phyloP scores from a whole-genome alignment of 768 basidiomycete species.

The Ramaria rubella region DNA sequence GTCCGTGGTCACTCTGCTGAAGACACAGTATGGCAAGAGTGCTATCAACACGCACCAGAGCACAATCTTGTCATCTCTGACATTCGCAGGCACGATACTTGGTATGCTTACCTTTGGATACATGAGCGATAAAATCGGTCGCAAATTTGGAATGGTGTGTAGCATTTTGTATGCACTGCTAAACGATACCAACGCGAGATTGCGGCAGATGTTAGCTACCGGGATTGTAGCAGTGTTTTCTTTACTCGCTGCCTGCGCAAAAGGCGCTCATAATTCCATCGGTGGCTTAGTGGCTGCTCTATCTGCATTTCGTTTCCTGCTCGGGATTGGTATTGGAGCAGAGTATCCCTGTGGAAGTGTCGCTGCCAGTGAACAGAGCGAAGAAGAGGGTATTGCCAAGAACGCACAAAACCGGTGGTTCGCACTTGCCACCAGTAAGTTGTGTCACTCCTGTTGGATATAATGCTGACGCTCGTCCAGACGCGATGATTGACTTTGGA shows the following conservation, averaged over 20 bases:
- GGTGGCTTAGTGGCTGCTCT: constrained; percentile 72
- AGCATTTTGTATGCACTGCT: not conserved
- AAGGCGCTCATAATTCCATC: constrained; percentile 69
- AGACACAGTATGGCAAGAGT: constrained; percentile 57
- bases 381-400: constrained; percentile 71
- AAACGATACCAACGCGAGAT: constrained; percentile 12
- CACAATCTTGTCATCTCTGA: constrained; percentile 57
- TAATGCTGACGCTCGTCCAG: constrained; percentile 31
- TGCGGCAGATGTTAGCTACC: constrained; percentile 65
- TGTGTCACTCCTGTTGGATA: not conserved
- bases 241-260: constrained; percentile 72
- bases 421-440: constrained; percentile 79
- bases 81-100: constrained; percentile 81
- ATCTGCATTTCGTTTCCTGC: constrained; percentile 72
- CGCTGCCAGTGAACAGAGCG: constrained; percentile 84
- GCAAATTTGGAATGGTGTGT: constrained; percentile 79
- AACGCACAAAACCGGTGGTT: constrained; percentile 83
- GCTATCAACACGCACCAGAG: constrained; percentile 45
- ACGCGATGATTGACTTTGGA: constrained; percentile 80
- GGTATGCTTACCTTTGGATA: constrained; percentile 82
- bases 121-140: constrained; percentile 78
- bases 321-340: constrained; percentile 84
- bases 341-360: constrained; percentile 90
- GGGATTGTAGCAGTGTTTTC: constrained; percentile 83
- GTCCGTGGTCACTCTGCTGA: constrained; percentile 53